Conservation (phyloP, 805 yeast species). For the Wickerhamomyces silvicola region DNA sequence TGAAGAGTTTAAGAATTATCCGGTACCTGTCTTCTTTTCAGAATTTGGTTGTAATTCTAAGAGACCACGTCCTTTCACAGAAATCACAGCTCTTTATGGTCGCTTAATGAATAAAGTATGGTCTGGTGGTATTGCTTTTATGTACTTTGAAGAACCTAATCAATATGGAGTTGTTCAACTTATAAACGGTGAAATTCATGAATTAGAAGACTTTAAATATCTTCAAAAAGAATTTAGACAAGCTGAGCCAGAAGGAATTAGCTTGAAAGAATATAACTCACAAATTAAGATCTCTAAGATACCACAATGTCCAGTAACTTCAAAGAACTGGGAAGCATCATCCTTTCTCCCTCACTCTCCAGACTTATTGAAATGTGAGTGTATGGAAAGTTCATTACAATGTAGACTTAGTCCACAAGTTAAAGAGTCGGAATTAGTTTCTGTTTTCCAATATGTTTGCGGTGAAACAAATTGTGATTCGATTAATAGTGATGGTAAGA, state of each 20-base stretch:
- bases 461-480: conserved; percentile 51
- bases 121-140: conserved; percentile 84
- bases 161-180: conserved; percentile 64
- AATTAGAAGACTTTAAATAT: conserved; percentile 54
- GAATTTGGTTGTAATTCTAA: conserved; percentile 74
- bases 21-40: conserved; percentile 71
- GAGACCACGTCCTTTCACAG: conserved; percentile 65
- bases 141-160: conserved; percentile 76
- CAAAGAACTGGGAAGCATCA: conserved; percentile 56
- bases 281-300: conserved; percentile 23
- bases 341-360: conserved; percentile 65
- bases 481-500: conserved; percentile 49
- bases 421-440: conserved; percentile 42
- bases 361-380: conserved; percentile 50
- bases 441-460: conserved; percentile 54
- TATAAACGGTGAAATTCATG: conserved; percentile 36
- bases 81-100: conserved; percentile 59
- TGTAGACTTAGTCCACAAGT: conserved; percentile 52
- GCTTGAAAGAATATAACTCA: conserved; percentile 22
- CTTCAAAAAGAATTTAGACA: conserved; percentile 45
- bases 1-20: conserved; percentile 51
- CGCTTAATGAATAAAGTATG: conserved; percentile 68
- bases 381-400: conserved; percentile 45
- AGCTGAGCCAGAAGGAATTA: conserved; percentile 41
- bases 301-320: conserved; percentile 45